Evolutionary conservation across 139 green algal species (phyloP), one percentile per base, ranked within the genome.

Genomic region (Zygnema cylindricum): DNA sequence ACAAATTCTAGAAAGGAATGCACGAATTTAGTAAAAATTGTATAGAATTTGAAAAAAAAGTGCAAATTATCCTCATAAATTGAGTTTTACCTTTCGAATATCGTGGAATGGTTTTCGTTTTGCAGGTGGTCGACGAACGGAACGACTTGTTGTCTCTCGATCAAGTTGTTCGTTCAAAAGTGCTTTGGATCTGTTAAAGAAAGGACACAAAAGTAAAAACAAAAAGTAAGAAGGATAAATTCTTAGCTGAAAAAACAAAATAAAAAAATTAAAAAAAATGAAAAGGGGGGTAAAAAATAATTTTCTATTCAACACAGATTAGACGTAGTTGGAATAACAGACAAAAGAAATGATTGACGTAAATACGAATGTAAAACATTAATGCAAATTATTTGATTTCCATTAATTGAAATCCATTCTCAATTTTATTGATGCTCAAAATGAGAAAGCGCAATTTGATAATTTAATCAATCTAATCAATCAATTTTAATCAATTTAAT

Each of bases 31-130:
- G 38, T 11, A 55, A 79, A 7, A 11, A 55, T 11, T 79, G 7
- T 79, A n/a, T 42, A 43, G 38, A 55, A 7, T 25, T 79, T 79
- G 42, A 38, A 7, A 79, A 79, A 7, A 25, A 38, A 38, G 42
- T 16, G 7, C 38, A 16, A 41, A 11, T 43, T 79, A 79, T 79
- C 38, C 3, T 35, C 94, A 94, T 43, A 95, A 94, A 11, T 95
- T 87, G 43, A 92, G 94, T 84, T 96, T 95, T 69, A 95, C 91
- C 91, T 99, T 97, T 32, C 96, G 93, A 95, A 99, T 98, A 33
- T 92, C 93, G 40, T 95, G 94, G 43, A 94, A 88, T 33, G 81
- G 91, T 55, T 82, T 89, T 40, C 95, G 94, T 79, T 96, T 96
- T 49, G 36, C 7, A 16, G 71, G 11, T 16, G 71, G 11, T 43